These are phyloP conservation scores for Cercophora newfieldiana DNA, from an alignment of 495 filamentous ascomycete genomes.

Conservation along the genomic window DNA sequence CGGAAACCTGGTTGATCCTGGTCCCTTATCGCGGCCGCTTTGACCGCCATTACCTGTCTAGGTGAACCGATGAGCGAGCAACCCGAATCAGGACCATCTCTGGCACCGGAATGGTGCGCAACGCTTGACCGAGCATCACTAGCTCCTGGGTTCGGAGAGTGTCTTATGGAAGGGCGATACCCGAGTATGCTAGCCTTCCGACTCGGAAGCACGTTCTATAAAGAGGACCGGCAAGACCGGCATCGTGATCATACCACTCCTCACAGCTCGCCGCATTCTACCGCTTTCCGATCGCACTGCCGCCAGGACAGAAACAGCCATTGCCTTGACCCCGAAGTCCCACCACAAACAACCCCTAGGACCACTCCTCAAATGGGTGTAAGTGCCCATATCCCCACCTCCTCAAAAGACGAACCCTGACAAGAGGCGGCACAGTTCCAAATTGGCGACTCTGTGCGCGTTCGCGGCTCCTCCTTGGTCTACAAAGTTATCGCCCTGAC, in stretches of 20 bases:
- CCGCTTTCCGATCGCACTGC: too few relatives aligned
- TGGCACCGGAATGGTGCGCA: neutral
- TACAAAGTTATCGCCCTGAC: conserved; percentile 12
- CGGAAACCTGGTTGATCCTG: neutral
- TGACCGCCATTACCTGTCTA: neutral
- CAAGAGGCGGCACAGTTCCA: conserved; percentile 1
- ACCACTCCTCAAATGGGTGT: too few relatives aligned
- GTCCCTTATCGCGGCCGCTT: neutral
- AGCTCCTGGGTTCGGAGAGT: neutral
- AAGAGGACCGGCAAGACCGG: neutral
- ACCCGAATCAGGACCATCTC: neutral
- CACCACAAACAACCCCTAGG: too few relatives aligned
- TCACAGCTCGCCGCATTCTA: too few relatives aligned
- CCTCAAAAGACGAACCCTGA: neutral
- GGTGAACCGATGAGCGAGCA: neutral
- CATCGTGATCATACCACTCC: neutral
- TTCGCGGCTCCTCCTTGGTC: neutral
- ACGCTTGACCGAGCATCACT: neutral
- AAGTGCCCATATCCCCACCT: neutral
- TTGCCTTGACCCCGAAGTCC: too few relatives aligned
- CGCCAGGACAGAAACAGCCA: too few relatives aligned
- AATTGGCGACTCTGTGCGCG: conserved; percentile 8
- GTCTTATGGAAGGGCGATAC: neutral
- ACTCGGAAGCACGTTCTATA: neutral
- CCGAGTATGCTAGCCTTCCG: neutral